phyloP scores from a whole-genome alignment of 2,329 filamentous ascomycete genomes.

The Aspergillus sp. region DNA sequence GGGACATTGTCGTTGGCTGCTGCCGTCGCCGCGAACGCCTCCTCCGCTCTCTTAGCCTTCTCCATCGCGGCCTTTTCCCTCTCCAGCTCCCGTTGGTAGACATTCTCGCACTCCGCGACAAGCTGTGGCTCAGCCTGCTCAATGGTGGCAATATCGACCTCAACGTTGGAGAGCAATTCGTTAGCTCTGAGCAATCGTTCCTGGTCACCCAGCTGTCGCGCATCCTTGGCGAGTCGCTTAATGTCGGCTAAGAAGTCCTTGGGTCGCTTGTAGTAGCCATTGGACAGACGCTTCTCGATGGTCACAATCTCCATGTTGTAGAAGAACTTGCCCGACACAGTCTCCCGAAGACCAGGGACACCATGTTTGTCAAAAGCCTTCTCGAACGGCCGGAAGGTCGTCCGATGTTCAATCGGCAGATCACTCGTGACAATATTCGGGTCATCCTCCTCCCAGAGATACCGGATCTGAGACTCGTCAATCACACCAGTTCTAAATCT shows the following conservation, averaged over 20 bases:
- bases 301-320: slow-evolving; percentile 92
- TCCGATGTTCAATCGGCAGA: slow-evolving; percentile 55
- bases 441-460: slow-evolving; percentile 81
- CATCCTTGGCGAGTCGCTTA: slow-evolving; percentile 78
- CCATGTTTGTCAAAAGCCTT: slow-evolving; percentile 77
- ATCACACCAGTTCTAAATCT: slow-evolving; percentile 83
- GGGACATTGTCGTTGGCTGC: slow-evolving; percentile 52
- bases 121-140: slow-evolving; percentile 63
- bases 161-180: slow-evolving; percentile 87
- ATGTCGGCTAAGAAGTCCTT: slow-evolving; percentile 89
- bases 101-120: slow-evolving; percentile 72
- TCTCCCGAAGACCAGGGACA: slow-evolving; percentile 72
- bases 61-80: slow-evolving; percentile 65
- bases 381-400: slow-evolving; percentile 71
- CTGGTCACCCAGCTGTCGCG: slow-evolving; percentile 76
- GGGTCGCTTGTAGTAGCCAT: slow-evolving; percentile 91
- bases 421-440: slow-evolving; percentile 64
- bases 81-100: slow-evolving; percentile 71
- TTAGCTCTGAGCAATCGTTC: slow-evolving; percentile 83
- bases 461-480: slow-evolving; percentile 69
- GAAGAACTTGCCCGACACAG: slow-evolving; percentile 76
- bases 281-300: slow-evolving; percentile 94
- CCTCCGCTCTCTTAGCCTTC: slow-evolving; percentile 45
- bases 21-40: slow-evolving; percentile 44
- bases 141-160: slow-evolving; percentile 83